Conservation (phyloP, 2,329 filamentous ascomycete species). For the Ramularia endophylla region DNA sequence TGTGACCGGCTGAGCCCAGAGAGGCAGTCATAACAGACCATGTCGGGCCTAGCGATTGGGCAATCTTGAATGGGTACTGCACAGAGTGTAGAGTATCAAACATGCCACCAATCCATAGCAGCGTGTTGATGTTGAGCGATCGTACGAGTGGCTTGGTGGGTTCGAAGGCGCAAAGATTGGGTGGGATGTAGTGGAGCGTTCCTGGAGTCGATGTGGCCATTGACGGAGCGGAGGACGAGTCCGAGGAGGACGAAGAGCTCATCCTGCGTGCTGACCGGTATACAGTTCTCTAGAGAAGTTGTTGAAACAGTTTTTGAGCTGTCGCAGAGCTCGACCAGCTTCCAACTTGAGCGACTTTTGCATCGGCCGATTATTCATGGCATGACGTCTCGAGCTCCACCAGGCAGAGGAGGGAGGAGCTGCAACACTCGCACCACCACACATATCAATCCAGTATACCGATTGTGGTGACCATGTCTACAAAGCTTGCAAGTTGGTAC, state of each 20-base stretch:
- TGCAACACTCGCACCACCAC: too few relatives aligned
- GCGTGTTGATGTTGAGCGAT: constrained; percentile 45
- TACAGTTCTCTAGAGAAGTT: background rate
- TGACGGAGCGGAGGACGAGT: constrained; percentile 3
- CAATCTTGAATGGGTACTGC: constrained; percentile 50
- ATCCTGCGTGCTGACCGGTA: background rate
- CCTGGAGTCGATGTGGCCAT: constrained; percentile 24
- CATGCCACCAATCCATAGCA: constrained; percentile 66
- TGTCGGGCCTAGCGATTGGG: constrained; percentile 40
- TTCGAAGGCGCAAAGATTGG: constrained; percentile 42
- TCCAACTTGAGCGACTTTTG: too few relatives aligned
- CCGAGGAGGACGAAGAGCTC: background rate
- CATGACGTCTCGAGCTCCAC: background rate
- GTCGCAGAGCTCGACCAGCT: too few relatives aligned
- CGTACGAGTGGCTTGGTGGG: constrained; percentile 28
- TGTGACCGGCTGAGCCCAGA: constrained; percentile 45
- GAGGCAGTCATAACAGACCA: constrained; percentile 46
- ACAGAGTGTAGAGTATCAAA: constrained; percentile 63
- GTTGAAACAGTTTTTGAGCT: too few relatives aligned
- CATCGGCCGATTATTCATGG: background rate
- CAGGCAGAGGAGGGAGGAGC: too few relatives aligned
- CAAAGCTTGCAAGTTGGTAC: too few relatives aligned
- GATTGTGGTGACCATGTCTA: too few relatives aligned
- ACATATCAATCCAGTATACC: too few relatives aligned
- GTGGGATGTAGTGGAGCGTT: constrained; percentile 37